Base-by-base conservation (phyloP, 179 eudicot genomes). In the Camellia oleifera region DNA sequence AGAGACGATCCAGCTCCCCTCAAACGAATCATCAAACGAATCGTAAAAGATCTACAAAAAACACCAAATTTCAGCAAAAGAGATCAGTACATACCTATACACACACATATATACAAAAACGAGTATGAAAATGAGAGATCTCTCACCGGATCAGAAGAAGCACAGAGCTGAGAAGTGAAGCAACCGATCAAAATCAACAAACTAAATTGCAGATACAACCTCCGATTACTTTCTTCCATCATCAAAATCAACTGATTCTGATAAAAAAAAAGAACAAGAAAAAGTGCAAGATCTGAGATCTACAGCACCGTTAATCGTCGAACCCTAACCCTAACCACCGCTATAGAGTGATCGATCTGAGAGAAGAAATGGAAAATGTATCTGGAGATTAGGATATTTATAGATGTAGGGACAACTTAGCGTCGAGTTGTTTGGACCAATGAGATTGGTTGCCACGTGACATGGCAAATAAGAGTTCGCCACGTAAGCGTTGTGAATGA, bases 1-100 rank as follows among this genome's bases (percentile, higher is more conserved):
- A 5, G 98, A 93, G 4, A 84, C 92, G 66, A 86, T 88, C 98
- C 98, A 95, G 40, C 92, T 82, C 53, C 94, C 98, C 5, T 89
- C 93, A 65, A 95, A 95, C 23, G 90, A 17, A 58, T 93, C 92
- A 56, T 95, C 97, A 79, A 95, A 95, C 40, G 97, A 79, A 84
- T 95, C 97, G 78, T 88, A 89, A 56, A 95, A 88, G 74, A 87
- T 87, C 98, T 95, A 80, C 70, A 75, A 13, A 20, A 69, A 69
- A 0, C 75, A 50, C 17, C 15, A 77, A 26, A 5, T 69, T 57
- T 80, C 65, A 79, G 58, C 58, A 69, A 45, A 45, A 48, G 9
- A 44, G 5, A 57, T 2, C 45, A 32, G 20, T 2, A 46, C 7
- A 8, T 26, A 52, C 23, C 42, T 18, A 70, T 13, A 80, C 7